Evolutionary conservation across 805 yeast genomes (phyloP).

Genomic region (Kuraishia molischiana): DNA sequence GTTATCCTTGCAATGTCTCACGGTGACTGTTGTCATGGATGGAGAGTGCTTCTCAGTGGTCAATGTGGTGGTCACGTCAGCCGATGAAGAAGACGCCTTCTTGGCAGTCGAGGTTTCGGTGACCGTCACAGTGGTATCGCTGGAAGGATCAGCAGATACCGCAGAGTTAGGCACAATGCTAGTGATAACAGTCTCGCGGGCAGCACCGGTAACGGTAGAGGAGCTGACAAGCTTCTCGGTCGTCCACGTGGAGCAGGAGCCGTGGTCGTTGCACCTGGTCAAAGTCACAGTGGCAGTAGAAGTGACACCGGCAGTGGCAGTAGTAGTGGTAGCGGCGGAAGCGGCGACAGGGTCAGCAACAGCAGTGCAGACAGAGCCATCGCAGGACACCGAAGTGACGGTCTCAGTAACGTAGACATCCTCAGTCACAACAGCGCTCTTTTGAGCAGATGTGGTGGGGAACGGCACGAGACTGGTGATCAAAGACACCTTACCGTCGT

Average conservation of each 20-base stretch:
- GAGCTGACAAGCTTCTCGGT: background rate
- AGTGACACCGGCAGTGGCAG: slow-evolving; percentile 3
- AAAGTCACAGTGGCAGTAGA: slow-evolving; percentile 4
- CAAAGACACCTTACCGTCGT: slow-evolving; percentile 3
- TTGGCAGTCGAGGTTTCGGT: background rate
- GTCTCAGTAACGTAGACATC: slow-evolving; percentile 4
- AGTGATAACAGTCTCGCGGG: slow-evolving; percentile 2
- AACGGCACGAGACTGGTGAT: slow-evolving; percentile 8
- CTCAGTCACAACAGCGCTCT: slow-evolving; percentile 12
- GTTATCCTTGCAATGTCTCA: slow-evolving; percentile 12
- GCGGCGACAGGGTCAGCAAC: slow-evolving; percentile 4
- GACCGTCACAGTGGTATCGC: background rate
- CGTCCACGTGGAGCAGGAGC: slow-evolving; percentile 1
- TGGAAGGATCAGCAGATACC: background rate
- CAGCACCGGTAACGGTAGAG: slow-evolving; percentile 2
- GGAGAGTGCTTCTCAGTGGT: slow-evolving; percentile 1
- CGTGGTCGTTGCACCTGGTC: slow-evolving; percentile 2
- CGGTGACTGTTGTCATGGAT: slow-evolving; percentile 5
- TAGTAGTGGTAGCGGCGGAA: too few species aligned
- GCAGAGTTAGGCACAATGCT: slow-evolving; percentile 2
- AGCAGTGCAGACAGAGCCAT: slow-evolving; percentile 6
- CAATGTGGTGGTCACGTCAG: background rate
- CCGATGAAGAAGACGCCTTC: background rate
- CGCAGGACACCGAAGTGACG: slow-evolving; percentile 2
- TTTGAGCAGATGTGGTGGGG: slow-evolving; percentile 10